phyloP scores from a whole-genome alignment of 345 rosid genomes.

The Laguncularia racemosa region DNA sequence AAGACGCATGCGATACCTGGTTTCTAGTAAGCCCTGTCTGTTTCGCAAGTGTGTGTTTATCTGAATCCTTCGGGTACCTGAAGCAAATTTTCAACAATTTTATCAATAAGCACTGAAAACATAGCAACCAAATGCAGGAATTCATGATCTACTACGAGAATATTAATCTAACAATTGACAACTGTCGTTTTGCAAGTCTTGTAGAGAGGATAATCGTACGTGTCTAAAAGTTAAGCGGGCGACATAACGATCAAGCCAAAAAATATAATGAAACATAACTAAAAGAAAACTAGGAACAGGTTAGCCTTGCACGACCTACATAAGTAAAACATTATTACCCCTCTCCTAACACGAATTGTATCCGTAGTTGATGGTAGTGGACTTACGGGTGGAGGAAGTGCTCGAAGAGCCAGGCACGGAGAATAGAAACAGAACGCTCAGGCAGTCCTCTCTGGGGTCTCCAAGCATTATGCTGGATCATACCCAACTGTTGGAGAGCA shows the following conservation, averaged over 20 bases:
- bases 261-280: too few relatives aligned
- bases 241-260: too few relatives aligned
- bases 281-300: too few relatives aligned
- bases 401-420: conserved; percentile 97
- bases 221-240: too few relatives aligned
- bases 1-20: conserved; percentile 37
- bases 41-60: conserved; percentile 86
- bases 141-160: neutral
- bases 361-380: neutral
- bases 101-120: neutral
- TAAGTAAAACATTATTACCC: too few relatives aligned
- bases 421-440: conserved; percentile 88
- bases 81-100: neutral
- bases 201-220: too few relatives aligned
- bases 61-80: conserved; percentile 96
- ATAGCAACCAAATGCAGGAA: neutral
- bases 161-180: too few relatives aligned
- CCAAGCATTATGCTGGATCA: conserved; percentile 99
- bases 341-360: neutral
- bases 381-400: conserved; percentile 98
- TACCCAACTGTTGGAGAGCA: conserved; percentile 91
- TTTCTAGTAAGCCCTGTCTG: conserved; percentile 94
- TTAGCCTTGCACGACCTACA: too few relatives aligned
- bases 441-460: conserved; percentile 99
- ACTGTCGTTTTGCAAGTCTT: too few relatives aligned